These are phyloP conservation scores for Fusarium paranaense DNA, from an alignment of 2,329 filamentous ascomycete genomes.

Conservation along the genomic window DNA sequence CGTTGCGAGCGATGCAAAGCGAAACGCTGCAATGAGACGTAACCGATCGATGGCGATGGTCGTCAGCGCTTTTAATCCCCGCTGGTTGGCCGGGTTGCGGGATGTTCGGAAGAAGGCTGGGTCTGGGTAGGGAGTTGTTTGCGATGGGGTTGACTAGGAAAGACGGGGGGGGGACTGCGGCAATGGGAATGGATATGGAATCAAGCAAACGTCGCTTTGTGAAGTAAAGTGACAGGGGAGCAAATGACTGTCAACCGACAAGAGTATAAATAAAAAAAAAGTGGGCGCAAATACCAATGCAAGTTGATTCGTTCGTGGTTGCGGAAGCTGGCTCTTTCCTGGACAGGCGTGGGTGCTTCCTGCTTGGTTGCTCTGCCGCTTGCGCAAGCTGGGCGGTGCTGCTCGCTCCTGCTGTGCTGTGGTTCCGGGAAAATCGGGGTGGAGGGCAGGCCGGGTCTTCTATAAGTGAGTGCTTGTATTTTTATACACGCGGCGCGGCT, in stretches of 20 bases:
- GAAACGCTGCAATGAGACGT: slow-evolving; percentile 38
- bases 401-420: slow-evolving; percentile 38
- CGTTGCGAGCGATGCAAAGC: slow-evolving; percentile 36
- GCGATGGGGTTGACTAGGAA: slow-evolving; percentile 2
- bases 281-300: slow-evolving; percentile 16
- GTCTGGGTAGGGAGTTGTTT: slow-evolving; percentile 12
- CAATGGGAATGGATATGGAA: slow-evolving; percentile 14
- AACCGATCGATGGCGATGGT: slow-evolving; percentile 26
- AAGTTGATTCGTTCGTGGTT: slow-evolving; percentile 12
- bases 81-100: slow-evolving; percentile 43
- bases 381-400: slow-evolving; percentile 20
- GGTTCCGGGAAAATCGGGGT: slow-evolving; percentile 52
- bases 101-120: slow-evolving; percentile 26
- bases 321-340: slow-evolving; percentile 30
- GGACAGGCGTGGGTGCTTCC: slow-evolving; percentile 30
- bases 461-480: slow-evolving; percentile 59
- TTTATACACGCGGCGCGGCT: slow-evolving; percentile 57
- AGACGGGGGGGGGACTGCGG: slow-evolving; percentile 28
- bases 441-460: slow-evolving; percentile 58
- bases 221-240: slow-evolving; percentile 3
- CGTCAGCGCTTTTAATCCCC: slow-evolving; percentile 32
- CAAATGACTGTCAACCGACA: not conserved
- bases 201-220: not conserved
- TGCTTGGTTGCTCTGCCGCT: slow-evolving; percentile 41
- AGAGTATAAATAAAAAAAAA: slow-evolving; percentile 21